A percentile compares a stretch with the other conserved stretches of the same genome.
Conservation (phyloP, 495 filamentous ascomycete genomes). For the Delitschia confertaspora region DNA sequence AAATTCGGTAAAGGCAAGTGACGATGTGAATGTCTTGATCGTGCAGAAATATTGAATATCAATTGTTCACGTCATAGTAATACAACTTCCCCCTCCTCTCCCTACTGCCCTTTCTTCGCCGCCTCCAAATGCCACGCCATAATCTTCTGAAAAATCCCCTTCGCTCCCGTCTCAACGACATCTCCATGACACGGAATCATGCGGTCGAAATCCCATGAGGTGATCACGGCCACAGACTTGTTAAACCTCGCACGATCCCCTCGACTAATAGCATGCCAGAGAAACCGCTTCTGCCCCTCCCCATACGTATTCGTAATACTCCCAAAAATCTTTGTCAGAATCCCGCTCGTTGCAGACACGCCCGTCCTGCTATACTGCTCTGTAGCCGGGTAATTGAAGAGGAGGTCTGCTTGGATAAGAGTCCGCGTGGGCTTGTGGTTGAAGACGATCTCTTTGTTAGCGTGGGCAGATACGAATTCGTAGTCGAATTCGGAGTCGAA, state of each 20-base stretch:
- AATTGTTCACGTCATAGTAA: no score
- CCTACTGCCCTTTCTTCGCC: constrained; percentile 33
- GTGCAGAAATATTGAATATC: no score
- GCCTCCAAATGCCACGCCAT: constrained; percentile 74
- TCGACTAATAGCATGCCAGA: constrained; percentile 66
- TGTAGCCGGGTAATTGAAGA: constrained; percentile 82
- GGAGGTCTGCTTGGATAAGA: constrained; percentile 81
- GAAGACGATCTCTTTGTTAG: constrained; percentile 81
- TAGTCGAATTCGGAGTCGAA: constrained; percentile 81
- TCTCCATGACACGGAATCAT: constrained; percentile 94
- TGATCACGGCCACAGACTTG: constrained; percentile 58
- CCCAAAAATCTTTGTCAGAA: constrained; percentile 55
- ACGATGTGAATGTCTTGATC: no score
- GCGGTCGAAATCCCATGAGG: constrained; percentile 74
- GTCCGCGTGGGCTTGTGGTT: constrained; percentile 70
- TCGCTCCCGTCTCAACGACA: constrained; percentile 67
- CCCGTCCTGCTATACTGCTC: constrained; percentile 74
- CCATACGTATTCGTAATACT: constrained; percentile 53
- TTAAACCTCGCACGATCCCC: constrained; percentile 59
- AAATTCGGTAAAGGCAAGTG: no score
- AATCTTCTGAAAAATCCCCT: constrained; percentile 68
- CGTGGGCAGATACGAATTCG: constrained; percentile 73
- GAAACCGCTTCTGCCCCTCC: constrained; percentile 66
- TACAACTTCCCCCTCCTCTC: no score
- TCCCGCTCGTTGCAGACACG: constrained; percentile 44